Evolutionary conservation across 805 yeast species (phyloP), one percentile per base, ranked within the genome.

Genomic region (Kodamaea kaohsiungensis): DNA sequence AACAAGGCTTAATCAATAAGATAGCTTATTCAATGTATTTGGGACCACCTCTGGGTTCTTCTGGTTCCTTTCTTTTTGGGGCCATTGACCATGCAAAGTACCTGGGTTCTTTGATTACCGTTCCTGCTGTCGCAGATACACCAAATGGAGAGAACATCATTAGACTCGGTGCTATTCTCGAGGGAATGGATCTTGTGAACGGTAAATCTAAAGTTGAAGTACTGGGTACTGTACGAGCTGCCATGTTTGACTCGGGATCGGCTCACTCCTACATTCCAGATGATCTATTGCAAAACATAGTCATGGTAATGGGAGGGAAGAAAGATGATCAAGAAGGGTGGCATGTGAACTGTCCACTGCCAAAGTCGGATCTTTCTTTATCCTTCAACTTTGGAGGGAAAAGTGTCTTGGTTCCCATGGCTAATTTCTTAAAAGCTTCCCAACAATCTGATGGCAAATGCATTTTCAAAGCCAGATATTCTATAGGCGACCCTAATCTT

Each of bases 31-130:
- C 93, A 0, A 71, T 89, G 53, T 87, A 75, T 61, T 73, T 89
- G 66, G 80, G 84, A 59, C 67, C 70, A 2, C 60, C 65, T 17
- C 67, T 68, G 16, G 70, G 81, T 0, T 46, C 61, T 3, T 55
- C 71, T 1, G 92, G 91, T 4, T 68, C 76, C 15, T 72, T 88
- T 17, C 66, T 88, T 48, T 88, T 88, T 72, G 93, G 95, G 48
- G 95, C 86, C 27, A 78, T 85, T 27, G 93, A 88, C 63, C 81
- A 79, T 55, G 77, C 81, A 40, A 87, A 86, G 67, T 86, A 82
- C 66, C 52, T 68, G 0, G 91, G 90, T 15, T 63, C 61, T 2
- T 62, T 78, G 56, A 59, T 57, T 18, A 61, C 72, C 1, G 33
- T 50, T 27, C 46, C 46, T 16, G 19, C 40, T 40, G 72, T 82